Evolutionary conservation across 495 filamentous ascomycete genomes (phyloP).

Genomic region (Lindgomyces ingoldianus): DNA sequence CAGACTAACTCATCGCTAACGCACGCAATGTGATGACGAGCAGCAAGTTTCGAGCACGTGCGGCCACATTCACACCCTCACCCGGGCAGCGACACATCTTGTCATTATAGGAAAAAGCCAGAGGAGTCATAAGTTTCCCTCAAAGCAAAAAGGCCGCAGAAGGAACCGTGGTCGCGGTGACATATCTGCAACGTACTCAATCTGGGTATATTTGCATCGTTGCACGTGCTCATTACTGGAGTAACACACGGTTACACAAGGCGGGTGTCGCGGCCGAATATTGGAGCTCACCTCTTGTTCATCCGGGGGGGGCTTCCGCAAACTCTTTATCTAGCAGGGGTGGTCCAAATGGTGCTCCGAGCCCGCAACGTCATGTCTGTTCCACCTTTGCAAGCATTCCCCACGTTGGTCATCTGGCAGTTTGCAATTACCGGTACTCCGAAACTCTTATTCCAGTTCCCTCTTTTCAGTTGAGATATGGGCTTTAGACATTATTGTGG

Average conservation of each 20-base stretch:
- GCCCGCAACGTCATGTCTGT: no score
- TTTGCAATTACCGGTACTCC: no score
- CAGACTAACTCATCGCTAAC: slow-evolving; percentile 4
- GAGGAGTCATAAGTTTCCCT: neutral
- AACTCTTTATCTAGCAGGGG: slow-evolving; percentile 8
- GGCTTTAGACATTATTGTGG: no score
- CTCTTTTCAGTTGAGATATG: no score
- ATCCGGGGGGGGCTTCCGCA: no score
- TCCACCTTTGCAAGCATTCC: no score
- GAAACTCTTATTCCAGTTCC: no score
- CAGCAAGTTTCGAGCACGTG: slow-evolving; percentile 6
- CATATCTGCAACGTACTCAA: neutral
- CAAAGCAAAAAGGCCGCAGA: neutral
- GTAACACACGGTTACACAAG: neutral
- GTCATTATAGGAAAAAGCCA: neutral
- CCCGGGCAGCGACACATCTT: neutral
- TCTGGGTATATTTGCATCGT: neutral
- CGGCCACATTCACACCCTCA: neutral
- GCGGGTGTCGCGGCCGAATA: neutral
- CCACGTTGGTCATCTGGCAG: no score
- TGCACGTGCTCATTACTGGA: neutral
- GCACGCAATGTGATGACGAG: slow-evolving; percentile 7
- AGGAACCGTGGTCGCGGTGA: neutral
- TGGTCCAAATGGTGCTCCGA: no score
- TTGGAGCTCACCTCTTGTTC: neutral